Percentiles rank a stretch among this genome's conserved stretches.
These are phyloP conservation scores for Hyaloscypha variabilis DNA, from an alignment of 495 filamentous ascomycete species.

Conservation along the genomic window DNA sequence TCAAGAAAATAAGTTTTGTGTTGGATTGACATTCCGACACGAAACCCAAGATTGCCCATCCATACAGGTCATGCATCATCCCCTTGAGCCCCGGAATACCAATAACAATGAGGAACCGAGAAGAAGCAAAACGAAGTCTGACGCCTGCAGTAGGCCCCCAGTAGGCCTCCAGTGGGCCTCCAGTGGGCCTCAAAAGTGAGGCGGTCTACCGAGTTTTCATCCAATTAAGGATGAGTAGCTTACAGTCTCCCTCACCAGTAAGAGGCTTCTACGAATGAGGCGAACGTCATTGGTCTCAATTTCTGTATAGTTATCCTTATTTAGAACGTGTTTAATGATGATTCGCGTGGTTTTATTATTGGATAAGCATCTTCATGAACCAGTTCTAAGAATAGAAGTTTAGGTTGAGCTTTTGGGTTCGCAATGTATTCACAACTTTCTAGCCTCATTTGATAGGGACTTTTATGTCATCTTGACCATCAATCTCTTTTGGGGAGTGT, in stretches of 20 bases:
- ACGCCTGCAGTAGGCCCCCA: not conserved
- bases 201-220: not conserved
- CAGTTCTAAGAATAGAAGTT: not conserved
- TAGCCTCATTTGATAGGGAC: not conserved
- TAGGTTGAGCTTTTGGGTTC: not conserved
- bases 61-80: not conserved
- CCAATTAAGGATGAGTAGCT: not conserved
- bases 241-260: not conserved
- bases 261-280: not conserved
- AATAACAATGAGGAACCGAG: not conserved
- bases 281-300: not conserved
- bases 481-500: not conserved
- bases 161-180: not conserved
- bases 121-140: not conserved
- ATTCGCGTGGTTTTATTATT: not conserved
- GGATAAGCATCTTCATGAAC: not conserved
- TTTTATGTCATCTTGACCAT: not conserved
- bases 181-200: slow-evolving; percentile 1
- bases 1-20: not conserved
- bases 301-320: not conserved
- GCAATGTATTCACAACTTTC: not conserved
- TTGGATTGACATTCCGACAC: not conserved
- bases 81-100: not conserved
- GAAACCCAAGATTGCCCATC: not conserved
- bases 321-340: not conserved